These are phyloP conservation scores for Kingdonia uniflora DNA, from an alignment of 164 flowering plant genomes.

Conservation along the genomic window DNA sequence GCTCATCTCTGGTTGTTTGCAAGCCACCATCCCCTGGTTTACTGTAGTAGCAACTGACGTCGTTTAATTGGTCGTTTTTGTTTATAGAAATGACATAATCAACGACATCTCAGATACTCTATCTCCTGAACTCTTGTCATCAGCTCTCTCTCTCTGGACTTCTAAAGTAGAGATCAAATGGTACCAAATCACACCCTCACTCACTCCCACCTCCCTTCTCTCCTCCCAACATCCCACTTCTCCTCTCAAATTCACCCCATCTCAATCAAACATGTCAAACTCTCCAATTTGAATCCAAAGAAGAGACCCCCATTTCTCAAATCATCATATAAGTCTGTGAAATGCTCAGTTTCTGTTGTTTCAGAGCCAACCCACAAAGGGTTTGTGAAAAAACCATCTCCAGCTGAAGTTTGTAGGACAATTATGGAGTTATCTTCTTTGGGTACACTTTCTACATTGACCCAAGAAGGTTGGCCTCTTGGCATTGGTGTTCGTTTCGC, in stretches of 20 bases:
- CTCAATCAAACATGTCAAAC: constrained; percentile 11
- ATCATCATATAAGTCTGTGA: constrained; percentile 19
- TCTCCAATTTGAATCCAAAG: constrained; percentile 13
- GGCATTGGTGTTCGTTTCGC: constrained; percentile 69
- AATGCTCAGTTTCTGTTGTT: constrained; percentile 55
- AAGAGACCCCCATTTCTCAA: constrained; percentile 20
- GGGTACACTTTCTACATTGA: constrained; percentile 64
- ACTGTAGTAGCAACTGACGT: no score
- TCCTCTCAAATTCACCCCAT: constrained; percentile 15
- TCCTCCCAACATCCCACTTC: constrained; percentile 14
- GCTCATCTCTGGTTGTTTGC: no score
- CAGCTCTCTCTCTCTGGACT: no score
- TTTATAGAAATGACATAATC: no score
- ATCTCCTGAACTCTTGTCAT: no score
- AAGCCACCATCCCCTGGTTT: no score
- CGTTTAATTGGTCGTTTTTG: no score
- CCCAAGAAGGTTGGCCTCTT: constrained; percentile 67
- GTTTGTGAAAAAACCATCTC: constrained; percentile 39
- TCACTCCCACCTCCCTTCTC: constrained; percentile 6
- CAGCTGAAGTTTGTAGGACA: constrained; percentile 84
- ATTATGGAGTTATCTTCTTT: constrained; percentile 68
- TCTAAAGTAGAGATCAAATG: no score
- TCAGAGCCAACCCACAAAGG: constrained; percentile 29
- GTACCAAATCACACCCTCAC: constrained; percentile 11
- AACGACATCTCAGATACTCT: no score